Evolutionary conservation across 1,284 basidiomycete genomes (phyloP).

Genomic region (Ganoderma resinaceum): DNA sequence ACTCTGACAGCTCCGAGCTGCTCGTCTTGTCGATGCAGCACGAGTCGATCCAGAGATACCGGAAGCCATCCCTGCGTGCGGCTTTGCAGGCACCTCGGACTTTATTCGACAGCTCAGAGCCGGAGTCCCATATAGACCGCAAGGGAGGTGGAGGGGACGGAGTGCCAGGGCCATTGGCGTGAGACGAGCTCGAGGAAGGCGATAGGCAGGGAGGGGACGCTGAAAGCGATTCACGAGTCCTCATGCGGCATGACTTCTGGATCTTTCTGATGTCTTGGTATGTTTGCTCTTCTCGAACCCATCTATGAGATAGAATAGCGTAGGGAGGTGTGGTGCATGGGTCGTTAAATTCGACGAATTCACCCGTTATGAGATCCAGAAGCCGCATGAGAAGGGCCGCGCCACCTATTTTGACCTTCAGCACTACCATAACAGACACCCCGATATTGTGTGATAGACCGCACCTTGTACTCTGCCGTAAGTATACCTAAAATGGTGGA

Average conservation of each 20-base stretch:
- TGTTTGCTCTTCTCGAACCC: constrained; percentile 42
- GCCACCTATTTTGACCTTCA: not conserved
- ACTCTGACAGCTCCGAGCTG: not conserved
- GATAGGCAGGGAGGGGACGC: no score
- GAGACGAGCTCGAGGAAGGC: no score
- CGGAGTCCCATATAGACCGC: not conserved
- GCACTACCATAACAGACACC: not conserved
- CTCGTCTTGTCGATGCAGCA: not conserved
- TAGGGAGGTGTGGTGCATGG: not conserved
- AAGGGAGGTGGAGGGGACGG: no score
- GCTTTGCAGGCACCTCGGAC: not conserved
- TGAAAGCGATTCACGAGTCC: not conserved
- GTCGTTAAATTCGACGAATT: not conserved
- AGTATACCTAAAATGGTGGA: not conserved
- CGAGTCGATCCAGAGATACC: not conserved
- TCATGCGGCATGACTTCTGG: not conserved
- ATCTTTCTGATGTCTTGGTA: constrained; percentile 44
- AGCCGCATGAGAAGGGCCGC: not conserved
- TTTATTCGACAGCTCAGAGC: not conserved
- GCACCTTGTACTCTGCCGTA: not conserved
- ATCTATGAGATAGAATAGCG: not conserved
- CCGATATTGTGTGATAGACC: not conserved
- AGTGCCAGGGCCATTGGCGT: no score
- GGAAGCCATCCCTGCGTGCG: not conserved
- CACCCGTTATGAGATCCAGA: not conserved